Evolutionary conservation across 1,284 basidiomycete genomes (phyloP), one percentile per base, ranked within the genome.

Genomic region (Austropuccinia psidii): DNA sequence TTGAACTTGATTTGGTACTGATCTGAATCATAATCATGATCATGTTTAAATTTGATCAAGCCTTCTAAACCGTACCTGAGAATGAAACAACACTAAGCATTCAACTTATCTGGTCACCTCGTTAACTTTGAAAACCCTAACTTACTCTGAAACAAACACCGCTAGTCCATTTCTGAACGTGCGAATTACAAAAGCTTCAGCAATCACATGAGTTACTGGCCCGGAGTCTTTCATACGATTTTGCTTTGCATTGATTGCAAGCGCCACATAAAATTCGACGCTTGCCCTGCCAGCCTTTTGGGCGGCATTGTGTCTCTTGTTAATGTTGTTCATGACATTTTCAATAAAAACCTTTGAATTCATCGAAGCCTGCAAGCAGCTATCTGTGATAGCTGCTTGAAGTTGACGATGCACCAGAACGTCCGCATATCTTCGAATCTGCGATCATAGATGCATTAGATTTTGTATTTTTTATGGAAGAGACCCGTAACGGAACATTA

Each of bases 221-320:
- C 35, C 21, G 55, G 17, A 27, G 8, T 60, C 8, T 15, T 9
- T 9, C 13, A 15, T 27, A 11, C 37, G 4, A n/a, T 27, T 19
- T 67, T 81, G 78, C 54, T 78, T 77, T 29, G 80, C 79, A 64
- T 80, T 92, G 76, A 98, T 84, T 1, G 93, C 92, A 15, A 98
- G 83, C 0, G 94, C 93, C 55, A 98, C 94, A 79, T 96, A 98
- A 78, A 98, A 99, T 82, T 98, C 94, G 37, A 98, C 90, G 78
- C 90, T 93, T 0, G 96, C 95, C 11, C 96, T 85, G 1, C 93
- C 88, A 0, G 96, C 96, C 88, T 95, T 95, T 80, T 99, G 96
- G 0, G 94, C 96, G 84, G 95, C 89, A 45, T 94, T 86, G 81
- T 99, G 95, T 11, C 95, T 86, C 74, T 89, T 87, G 79, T 98